Evolutionary conservation across 2,329 filamentous ascomycete genomes (phyloP).

Genomic region (Magnaporthiopsis poae): DNA sequence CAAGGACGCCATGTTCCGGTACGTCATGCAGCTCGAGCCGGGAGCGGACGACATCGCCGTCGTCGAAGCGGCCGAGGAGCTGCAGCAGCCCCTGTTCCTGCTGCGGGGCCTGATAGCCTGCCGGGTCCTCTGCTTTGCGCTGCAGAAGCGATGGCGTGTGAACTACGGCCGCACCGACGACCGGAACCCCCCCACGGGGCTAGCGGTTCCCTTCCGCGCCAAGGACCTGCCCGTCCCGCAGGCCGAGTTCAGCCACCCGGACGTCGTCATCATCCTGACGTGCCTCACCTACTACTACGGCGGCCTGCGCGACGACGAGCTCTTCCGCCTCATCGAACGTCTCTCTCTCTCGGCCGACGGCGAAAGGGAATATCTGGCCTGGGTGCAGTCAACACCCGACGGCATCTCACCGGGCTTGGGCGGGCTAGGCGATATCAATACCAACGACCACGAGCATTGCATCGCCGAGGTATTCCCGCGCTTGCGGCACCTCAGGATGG

Average conservation of each 20-base stretch:
- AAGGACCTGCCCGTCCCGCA: slow-evolving; percentile 46
- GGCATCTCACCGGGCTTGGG: slow-evolving; percentile 27
- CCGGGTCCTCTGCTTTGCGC: slow-evolving; percentile 42
- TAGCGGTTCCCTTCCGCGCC: slow-evolving; percentile 50
- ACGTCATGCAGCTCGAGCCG: slow-evolving; percentile 32
- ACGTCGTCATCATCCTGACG: slow-evolving; percentile 47
- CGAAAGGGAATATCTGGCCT: slow-evolving; percentile 38
- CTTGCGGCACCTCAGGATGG: slow-evolving; percentile 40
- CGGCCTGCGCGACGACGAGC: slow-evolving; percentile 41
- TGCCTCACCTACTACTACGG: slow-evolving; percentile 46
- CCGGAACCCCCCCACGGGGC: slow-evolving; percentile 29
- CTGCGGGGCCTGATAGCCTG: slow-evolving; percentile 46
- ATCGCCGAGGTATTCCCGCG: slow-evolving; percentile 38
- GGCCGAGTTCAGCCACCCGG: slow-evolving; percentile 56
- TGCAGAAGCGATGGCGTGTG: slow-evolving; percentile 55
- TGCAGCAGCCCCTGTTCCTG: slow-evolving; percentile 31
- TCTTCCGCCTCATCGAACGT: slow-evolving; percentile 36
- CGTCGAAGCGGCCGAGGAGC: slow-evolving; percentile 30
- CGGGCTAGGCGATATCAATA: slow-evolving; percentile 43
- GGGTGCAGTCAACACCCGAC: slow-evolving; percentile 28
- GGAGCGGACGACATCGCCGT: slow-evolving; percentile 19
- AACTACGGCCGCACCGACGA: slow-evolving; percentile 48
- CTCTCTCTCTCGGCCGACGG: slow-evolving; percentile 43
- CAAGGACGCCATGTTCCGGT: slow-evolving; percentile 10
- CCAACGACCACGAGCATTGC: slow-evolving; percentile 44